Percentiles rank a stretch among this genome's conserved stretches.
These are phyloP conservation scores for Volvox africanus DNA, from an alignment of 139 green algal genomes.

Conservation along the genomic window DNA sequence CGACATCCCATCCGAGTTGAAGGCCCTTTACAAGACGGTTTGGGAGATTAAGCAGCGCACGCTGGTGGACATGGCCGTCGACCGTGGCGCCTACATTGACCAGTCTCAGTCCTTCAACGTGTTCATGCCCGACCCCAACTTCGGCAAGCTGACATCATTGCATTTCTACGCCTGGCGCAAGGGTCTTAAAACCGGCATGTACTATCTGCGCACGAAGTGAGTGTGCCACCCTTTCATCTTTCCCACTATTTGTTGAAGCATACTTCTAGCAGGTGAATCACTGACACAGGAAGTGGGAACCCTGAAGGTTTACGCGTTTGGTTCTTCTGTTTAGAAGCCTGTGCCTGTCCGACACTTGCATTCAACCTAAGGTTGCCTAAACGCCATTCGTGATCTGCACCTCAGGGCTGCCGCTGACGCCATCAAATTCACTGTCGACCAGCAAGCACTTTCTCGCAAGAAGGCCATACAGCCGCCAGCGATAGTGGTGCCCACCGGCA, in stretches of 20 bases:
- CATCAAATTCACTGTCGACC: conserved; percentile 99
- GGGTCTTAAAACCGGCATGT: conserved; percentile 98
- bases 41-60: conserved; percentile 99
- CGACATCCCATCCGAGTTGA: conserved; percentile 92
- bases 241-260: too few relatives aligned
- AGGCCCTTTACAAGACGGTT: conserved; percentile 98
- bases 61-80: conserved; percentile 99
- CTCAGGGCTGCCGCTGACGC: conserved; percentile 91
- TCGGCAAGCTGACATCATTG: conserved; percentile 98
- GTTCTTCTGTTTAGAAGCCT: too few relatives aligned
- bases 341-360: too few relatives aligned
- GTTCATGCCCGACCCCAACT: conserved; percentile 99
- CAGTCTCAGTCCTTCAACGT: conserved; percentile 97
- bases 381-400: too few relatives aligned
- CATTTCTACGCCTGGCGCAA: conserved; percentile 99
- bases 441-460: conserved; percentile 71
- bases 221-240: neutral
- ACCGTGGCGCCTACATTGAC: conserved; percentile 98
- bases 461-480: neutral
- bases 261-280: too few relatives aligned
- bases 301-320: too few relatives aligned
- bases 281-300: too few relatives aligned
- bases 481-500: conserved; percentile 16
- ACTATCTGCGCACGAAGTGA: conserved; percentile 94
- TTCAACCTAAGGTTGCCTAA: too few relatives aligned